Evolutionary conservation across 1,284 basidiomycete species (phyloP).

Genomic region (Ustilago crameri): DNA sequence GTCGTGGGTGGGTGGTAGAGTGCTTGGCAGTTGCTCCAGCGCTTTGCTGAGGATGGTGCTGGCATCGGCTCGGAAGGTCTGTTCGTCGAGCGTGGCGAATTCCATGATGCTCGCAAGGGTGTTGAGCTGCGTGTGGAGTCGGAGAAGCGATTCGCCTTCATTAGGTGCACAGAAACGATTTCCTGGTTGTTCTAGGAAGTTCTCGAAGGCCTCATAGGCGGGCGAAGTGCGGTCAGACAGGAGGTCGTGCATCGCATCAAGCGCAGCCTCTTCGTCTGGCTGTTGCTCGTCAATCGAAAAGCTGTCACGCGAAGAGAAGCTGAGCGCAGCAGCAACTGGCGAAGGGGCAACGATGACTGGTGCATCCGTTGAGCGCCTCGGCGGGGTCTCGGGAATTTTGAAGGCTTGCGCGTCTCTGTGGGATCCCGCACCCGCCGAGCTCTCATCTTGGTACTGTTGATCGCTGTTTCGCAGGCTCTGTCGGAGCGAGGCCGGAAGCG

Average conservation of each 20-base stretch:
- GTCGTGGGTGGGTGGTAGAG: conserved; percentile 33
- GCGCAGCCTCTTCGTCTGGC: conserved; percentile 16
- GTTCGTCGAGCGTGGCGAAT: conserved; percentile 45
- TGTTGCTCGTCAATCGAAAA: conserved; percentile 33
- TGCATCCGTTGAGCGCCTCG: conserved; percentile 16
- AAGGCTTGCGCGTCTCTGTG: conserved; percentile 14
- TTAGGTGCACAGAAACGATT: conserved; percentile 36
- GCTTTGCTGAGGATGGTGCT: conserved; percentile 53
- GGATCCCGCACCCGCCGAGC: background rate
- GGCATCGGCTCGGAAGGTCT: conserved; percentile 55
- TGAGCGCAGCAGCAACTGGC: conserved; percentile 34
- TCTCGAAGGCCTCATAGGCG: conserved; percentile 58
- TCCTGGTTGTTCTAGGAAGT: conserved; percentile 46
- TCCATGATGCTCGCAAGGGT: conserved; percentile 54
- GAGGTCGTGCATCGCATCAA: conserved; percentile 27
- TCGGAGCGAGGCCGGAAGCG: conserved; percentile 39
- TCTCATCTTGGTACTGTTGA: background rate
- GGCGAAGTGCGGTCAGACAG: conserved; percentile 34
- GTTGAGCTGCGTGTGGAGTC: conserved; percentile 59
- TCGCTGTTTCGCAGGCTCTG: conserved; percentile 14
- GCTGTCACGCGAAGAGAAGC: conserved; percentile 27
- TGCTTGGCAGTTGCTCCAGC: conserved; percentile 35
- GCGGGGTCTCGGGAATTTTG: conserved; percentile 32
- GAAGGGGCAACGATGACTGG: conserved; percentile 31
- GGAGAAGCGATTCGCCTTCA: conserved; percentile 60